A percentile compares a stretch with the other conserved stretches of the same genome.
phyloP scores from a whole-genome alignment of 2,329 filamentous ascomycete genomes.

The Diplodia mutila region DNA sequence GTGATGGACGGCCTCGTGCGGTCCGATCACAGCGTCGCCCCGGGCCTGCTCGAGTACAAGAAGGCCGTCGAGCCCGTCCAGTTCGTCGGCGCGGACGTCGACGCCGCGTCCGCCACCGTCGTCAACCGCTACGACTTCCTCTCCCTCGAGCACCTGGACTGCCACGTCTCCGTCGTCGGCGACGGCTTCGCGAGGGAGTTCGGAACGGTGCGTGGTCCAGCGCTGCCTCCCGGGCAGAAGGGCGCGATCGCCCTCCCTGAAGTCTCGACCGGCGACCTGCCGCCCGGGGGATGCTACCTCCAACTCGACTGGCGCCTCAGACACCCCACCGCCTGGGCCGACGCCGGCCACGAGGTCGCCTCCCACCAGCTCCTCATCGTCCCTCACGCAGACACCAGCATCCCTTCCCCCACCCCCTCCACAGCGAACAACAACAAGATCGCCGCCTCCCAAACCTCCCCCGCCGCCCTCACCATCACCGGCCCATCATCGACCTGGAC shows the following conservation, averaged over 20 bases:
- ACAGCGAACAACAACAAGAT: too few relatives aligned
- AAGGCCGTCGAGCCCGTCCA: constrained; percentile 50
- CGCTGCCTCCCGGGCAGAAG: background rate
- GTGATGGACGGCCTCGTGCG: constrained; percentile 51
- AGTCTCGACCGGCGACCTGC: too few relatives aligned
- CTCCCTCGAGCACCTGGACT: constrained; percentile 41
- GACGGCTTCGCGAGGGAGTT: background rate
- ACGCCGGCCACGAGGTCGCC: background rate
- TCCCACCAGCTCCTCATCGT: background rate
- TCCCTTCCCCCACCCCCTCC: background rate
- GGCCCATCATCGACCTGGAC: background rate
- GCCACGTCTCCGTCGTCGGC: background rate
- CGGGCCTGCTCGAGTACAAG: constrained; percentile 49
- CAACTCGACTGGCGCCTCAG: background rate
- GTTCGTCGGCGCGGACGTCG: constrained; percentile 25
- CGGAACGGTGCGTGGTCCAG: background rate
- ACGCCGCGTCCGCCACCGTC: constrained; percentile 36
- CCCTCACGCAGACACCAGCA: background rate
- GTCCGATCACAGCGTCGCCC: constrained; percentile 47
- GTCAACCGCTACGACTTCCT: constrained; percentile 43
- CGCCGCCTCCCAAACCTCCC: background rate
- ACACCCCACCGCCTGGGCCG: background rate
- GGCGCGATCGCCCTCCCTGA: background rate
- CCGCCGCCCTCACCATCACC: background rate
- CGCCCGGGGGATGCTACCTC: background rate